These are phyloP conservation scores for Nepenthes gracilis DNA, from an alignment of 148 eudicot genomes.

Conservation along the genomic window DNA sequence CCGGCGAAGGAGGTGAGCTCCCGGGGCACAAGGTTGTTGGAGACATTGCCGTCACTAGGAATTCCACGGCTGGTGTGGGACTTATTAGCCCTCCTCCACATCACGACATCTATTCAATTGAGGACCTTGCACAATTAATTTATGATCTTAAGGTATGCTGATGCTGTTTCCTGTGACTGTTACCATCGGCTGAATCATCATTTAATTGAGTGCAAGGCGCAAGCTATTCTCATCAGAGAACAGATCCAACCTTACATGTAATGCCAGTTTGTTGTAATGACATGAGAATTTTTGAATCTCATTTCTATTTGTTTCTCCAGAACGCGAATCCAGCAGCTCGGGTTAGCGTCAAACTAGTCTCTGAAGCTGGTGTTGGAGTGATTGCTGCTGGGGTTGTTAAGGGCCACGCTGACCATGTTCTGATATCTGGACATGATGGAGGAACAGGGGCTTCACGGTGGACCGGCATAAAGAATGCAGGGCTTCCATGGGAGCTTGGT, in stretches of 20 bases:
- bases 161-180: neutral
- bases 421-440: slow-evolving; percentile 98
- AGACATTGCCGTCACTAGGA: slow-evolving; percentile 89
- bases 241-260: neutral
- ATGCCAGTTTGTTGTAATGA: neutral
- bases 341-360: slow-evolving; percentile 90
- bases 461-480: slow-evolving; percentile 99
- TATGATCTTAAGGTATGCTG: slow-evolving; percentile 77
- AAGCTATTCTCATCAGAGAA: neutral
- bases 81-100: slow-evolving; percentile 99
- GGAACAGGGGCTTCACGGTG: slow-evolving; percentile 99
- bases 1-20: slow-evolving; percentile 99
- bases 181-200: neutral
- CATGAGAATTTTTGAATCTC: neutral
- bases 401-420: slow-evolving; percentile 94
- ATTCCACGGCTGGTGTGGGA: slow-evolving; percentile 98
- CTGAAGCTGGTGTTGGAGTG: slow-evolving; percentile 99
- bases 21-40: slow-evolving; percentile 99
- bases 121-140: slow-evolving; percentile 96
- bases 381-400: slow-evolving; percentile 97
- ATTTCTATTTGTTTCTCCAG: slow-evolving; percentile 25
- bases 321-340: slow-evolving; percentile 95
- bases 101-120: slow-evolving; percentile 96
- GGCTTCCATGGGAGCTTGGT: slow-evolving; percentile 99
- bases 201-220: no score